A percentile compares a stretch with the other conserved stretches of the same genome.
Conservation (phyloP, 768 basidiomycete species). For the Mycena amicta region DNA sequence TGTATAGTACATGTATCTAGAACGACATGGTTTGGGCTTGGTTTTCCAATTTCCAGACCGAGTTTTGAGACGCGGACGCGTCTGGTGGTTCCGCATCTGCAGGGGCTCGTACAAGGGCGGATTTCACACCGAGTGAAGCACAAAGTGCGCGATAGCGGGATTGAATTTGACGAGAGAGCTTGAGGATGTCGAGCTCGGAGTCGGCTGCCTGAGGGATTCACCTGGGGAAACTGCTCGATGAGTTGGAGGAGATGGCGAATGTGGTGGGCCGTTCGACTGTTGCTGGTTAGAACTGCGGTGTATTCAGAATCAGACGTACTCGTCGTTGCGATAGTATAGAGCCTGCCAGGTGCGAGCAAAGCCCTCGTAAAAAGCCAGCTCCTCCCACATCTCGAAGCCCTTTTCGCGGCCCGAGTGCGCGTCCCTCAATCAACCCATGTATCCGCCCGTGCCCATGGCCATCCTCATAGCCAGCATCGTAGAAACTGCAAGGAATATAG, state of each 20-base stretch:
- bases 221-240: conserved; percentile 72
- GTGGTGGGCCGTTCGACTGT: conserved; percentile 65
- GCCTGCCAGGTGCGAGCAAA: conserved; percentile 73
- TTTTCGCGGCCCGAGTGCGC: conserved; percentile 85
- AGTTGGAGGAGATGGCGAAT: conserved; percentile 70
- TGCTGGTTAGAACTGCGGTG: neutral
- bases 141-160: conserved; percentile 89
- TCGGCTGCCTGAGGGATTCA: conserved; percentile 67
- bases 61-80: conserved; percentile 5
- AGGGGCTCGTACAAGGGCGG: conserved; percentile 39
- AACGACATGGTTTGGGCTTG: conserved; percentile 15
- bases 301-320: conserved; percentile 42
- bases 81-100: conserved; percentile 14
- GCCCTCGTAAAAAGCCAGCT: conserved; percentile 92
- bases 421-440: conserved; percentile 89
- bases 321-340: conserved; percentile 47
- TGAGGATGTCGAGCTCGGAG: conserved; percentile 68
- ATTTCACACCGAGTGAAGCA: conserved; percentile 70
- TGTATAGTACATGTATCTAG: conserved; percentile 7
- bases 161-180: conserved; percentile 80
- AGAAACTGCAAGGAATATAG: conserved; percentile 58
- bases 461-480: conserved; percentile 71
- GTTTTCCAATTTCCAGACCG: conserved; percentile 30
- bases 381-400: conserved; percentile 96
- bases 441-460: conserved; percentile 85